Percentiles rank a stretch among this genome's conserved stretches.
Conservation (phyloP, 208 protist species). For the Tritrichomonas musculus region DNA sequence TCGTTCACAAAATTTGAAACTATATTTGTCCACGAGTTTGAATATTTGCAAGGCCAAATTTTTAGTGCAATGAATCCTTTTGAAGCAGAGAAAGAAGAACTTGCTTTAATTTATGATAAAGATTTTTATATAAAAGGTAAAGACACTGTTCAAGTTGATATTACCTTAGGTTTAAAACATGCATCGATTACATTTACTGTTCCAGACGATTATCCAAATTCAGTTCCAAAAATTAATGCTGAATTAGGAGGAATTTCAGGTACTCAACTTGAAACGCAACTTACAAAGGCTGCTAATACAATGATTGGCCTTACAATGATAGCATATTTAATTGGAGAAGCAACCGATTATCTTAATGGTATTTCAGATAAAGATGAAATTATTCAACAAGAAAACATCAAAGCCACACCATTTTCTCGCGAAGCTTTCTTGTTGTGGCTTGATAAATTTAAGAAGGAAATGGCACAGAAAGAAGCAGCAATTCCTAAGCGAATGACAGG, state of each 20-base stretch:
- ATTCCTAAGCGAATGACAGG: not conserved
- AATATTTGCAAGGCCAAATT: too few relatives aligned
- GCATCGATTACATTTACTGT: slow-evolving; percentile 20
- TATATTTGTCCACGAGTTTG: too few relatives aligned
- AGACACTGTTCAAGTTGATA: not conserved
- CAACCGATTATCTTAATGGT: not conserved
- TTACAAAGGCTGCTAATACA: not conserved
- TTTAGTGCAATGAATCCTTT: slow-evolving; percentile 23
- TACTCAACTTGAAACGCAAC: not conserved
- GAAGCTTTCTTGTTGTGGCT: slow-evolving; percentile 15
- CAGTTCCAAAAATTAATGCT: not conserved
- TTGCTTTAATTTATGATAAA: not conserved
- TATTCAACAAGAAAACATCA: not conserved
- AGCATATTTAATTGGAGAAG: not conserved
- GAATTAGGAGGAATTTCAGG: slow-evolving; percentile 24
- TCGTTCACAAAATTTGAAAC: too few relatives aligned
- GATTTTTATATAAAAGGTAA: not conserved
- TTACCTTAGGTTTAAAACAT: not conserved
- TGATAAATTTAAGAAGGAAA: slow-evolving; percentile 1
- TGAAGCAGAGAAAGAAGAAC: slow-evolving; percentile 27
- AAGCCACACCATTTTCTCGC: not conserved
- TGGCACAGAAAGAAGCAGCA: not conserved
- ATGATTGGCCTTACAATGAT: slow-evolving; percentile 30
- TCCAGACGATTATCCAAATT: not conserved
- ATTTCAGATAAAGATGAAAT: not conserved